Percentiles rank a stretch among this genome's conserved stretches.
Evolutionary conservation across 345 rosid genomes (phyloP).

Genomic region (Eucalyptus caleyi): DNA sequence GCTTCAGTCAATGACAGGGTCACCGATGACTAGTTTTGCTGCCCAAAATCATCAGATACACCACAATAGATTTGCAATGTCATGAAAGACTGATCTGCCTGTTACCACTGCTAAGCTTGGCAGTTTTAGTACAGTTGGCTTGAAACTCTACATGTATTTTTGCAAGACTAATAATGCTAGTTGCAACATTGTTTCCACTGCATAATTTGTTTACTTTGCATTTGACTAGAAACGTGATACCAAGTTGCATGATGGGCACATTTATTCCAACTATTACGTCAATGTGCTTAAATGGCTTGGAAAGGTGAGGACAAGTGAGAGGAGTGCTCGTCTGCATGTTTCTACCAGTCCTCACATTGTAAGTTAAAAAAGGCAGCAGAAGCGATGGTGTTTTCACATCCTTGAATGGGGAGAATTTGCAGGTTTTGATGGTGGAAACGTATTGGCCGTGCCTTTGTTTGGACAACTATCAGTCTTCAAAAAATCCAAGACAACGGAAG

Average conservation of each 20-base stretch:
- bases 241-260: background rate
- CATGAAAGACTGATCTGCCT: background rate
- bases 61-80: background rate
- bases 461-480: background rate
- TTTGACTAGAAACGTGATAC: background rate
- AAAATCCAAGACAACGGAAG: constrained; percentile 36
- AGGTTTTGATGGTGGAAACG: background rate
- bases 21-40: background rate
- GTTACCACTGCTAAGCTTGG: background rate
- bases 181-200: background rate
- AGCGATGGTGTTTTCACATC: background rate
- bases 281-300: background rate
- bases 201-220: background rate
- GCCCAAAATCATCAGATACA: background rate
- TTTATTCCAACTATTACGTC: background rate
- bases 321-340: background rate
- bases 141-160: background rate
- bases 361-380: background rate
- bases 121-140: background rate
- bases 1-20: background rate
- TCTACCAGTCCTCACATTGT: background rate
- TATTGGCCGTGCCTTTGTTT: background rate
- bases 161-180: background rate
- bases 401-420: background rate
- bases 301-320: background rate